A percentile compares a stretch with the other conserved stretches of the same genome.
Conservation (phyloP, 148 eudicot genomes). For the Rhododendron griersonianum region DNA sequence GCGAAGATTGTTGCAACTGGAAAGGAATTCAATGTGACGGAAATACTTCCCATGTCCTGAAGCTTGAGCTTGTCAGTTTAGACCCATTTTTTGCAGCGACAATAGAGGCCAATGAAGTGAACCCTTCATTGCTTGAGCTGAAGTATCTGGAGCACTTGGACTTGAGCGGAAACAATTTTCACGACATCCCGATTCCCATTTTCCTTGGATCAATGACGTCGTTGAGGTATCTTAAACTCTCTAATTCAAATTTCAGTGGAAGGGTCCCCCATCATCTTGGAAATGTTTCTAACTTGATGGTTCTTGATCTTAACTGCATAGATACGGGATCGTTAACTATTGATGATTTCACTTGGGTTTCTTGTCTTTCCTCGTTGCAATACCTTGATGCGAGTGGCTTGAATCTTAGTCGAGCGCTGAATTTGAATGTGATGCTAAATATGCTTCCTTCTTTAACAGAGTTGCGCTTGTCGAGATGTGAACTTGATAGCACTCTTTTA, state of each 20-base stretch:
- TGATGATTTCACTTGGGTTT: background rate
- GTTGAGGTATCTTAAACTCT: conserved; percentile 9
- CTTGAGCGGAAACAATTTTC: background rate
- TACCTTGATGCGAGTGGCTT: background rate
- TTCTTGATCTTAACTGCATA: background rate
- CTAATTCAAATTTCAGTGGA: background rate
- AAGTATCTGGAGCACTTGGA: conserved; percentile 1
- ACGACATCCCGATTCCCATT: background rate
- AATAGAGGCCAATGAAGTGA: background rate
- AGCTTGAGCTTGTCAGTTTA: conserved; percentile 3
- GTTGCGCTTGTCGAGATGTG: background rate
- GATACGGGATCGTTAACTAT: background rate
- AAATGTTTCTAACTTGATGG: conserved; percentile 1
- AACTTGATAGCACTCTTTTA: background rate
- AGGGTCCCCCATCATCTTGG: background rate
- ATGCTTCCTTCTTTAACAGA: background rate
- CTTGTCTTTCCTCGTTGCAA: background rate
- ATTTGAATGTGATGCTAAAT: background rate
- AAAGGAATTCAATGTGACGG: conserved; percentile 3
- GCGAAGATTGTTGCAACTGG: conserved; percentile 11
- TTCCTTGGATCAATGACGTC: conserved; percentile 4
- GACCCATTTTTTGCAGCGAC: background rate
- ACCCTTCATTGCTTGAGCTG: conserved; percentile 9
- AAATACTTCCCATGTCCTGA: background rate
- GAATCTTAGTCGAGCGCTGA: background rate